phyloP scores from a whole-genome alignment of 208 protist species.

The Strigomonas galati region DNA sequence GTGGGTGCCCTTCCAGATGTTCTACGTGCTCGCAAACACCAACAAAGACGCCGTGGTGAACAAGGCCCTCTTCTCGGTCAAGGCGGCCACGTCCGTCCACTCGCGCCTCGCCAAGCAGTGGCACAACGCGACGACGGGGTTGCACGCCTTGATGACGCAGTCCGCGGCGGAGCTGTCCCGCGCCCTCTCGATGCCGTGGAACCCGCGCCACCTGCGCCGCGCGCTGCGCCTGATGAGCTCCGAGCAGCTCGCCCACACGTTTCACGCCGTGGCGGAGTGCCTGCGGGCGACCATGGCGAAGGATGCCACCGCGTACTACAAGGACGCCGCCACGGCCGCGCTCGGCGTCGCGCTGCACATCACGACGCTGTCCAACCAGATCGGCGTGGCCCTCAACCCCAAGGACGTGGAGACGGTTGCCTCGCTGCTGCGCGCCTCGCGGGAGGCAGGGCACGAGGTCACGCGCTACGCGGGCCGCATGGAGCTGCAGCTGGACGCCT shows the following conservation, averaged over 20 bases:
- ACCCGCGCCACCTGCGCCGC: slow-evolving; percentile 64
- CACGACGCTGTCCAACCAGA: slow-evolving; percentile 57
- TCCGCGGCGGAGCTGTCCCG: not conserved
- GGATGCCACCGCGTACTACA: not conserved
- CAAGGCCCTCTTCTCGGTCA: slow-evolving; percentile 55
- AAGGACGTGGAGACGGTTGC: slow-evolving; percentile 43
- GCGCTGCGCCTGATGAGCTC: slow-evolving; percentile 51
- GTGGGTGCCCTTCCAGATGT: slow-evolving; percentile 48
- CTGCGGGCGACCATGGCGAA: not conserved
- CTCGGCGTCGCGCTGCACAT: slow-evolving; percentile 57
- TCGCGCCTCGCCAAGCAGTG: slow-evolving; percentile 78
- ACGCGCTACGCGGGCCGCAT: slow-evolving; percentile 43
- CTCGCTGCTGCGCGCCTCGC: slow-evolving; percentile 56
- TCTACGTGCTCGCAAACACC: slow-evolving; percentile 45
- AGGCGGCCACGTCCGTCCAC: slow-evolving; percentile 59
- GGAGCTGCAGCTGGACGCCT: slow-evolving; percentile 58
- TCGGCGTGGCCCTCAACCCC: slow-evolving; percentile 36
- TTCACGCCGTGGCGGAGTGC: slow-evolving; percentile 22
- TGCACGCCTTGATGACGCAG: slow-evolving; percentile 36
- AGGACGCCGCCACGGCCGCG: slow-evolving; percentile 21
- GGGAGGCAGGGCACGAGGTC: slow-evolving; percentile 50
- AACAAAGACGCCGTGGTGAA: slow-evolving; percentile 1
- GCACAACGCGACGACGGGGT: slow-evolving; percentile 68
- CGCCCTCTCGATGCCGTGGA: slow-evolving; percentile 36
- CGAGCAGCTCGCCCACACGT: slow-evolving; percentile 23